These are phyloP conservation scores for Parasarocladium wereldwijsianum DNA, from an alignment of 2,329 filamentous ascomycete genomes.

Conservation along the genomic window DNA sequence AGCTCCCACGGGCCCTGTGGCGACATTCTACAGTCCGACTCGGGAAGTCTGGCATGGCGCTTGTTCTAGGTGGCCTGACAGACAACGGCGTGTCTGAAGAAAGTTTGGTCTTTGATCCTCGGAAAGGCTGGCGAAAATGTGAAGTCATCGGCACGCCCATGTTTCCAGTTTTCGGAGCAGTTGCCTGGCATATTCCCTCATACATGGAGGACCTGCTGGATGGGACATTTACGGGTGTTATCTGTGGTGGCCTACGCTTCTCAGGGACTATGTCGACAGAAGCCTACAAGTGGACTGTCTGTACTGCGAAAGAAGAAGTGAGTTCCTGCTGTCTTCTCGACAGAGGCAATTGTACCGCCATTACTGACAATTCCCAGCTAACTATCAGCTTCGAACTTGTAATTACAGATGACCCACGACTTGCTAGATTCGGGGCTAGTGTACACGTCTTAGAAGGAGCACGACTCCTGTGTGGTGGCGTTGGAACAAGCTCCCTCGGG, in stretches of 20 bases:
- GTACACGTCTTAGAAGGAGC: conserved; percentile 9
- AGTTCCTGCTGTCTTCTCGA: conserved; percentile 6
- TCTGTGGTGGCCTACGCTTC: conserved; percentile 56
- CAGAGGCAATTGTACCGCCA: neutral
- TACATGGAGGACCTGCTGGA: conserved; percentile 9
- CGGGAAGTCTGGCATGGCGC: conserved; percentile 29
- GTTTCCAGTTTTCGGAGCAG: conserved; percentile 27
- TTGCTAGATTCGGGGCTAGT: conserved; percentile 19
- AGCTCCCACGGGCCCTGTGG: conserved; percentile 57
- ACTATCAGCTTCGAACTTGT: conserved; percentile 17
- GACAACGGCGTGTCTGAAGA: conserved; percentile 30
- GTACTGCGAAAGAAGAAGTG: conserved; percentile 22
- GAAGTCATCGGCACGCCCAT: conserved; percentile 16
- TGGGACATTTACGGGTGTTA: conserved; percentile 37
- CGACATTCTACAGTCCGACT: conserved; percentile 53
- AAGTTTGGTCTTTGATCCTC: conserved; percentile 37
- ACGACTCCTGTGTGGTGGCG: conserved; percentile 17
- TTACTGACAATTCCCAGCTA: conserved; percentile 9
- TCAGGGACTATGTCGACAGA: conserved; percentile 49
- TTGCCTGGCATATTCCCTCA: conserved; percentile 16
- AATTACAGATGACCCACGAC: neutral
- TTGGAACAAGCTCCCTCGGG: conserved; percentile 13
- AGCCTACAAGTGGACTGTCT: conserved; percentile 50
- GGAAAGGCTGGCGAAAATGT: conserved; percentile 32
- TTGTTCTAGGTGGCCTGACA: conserved; percentile 49